Evolutionary conservation across 441 rosid species (phyloP).

Genomic region (Corymbia citriodora): DNA sequence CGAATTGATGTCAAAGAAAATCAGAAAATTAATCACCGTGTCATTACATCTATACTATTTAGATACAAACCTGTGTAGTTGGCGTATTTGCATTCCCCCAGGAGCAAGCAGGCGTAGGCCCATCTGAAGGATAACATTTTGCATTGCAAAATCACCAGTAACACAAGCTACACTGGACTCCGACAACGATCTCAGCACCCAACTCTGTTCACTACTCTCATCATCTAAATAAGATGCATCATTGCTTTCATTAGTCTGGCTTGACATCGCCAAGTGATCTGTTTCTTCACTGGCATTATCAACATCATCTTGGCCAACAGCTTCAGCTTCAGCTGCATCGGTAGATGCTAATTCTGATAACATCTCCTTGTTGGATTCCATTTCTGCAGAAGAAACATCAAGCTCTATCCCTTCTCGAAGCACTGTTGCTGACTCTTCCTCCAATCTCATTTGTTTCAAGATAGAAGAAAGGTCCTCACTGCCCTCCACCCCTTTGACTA

Average conservation of each 20-base stretch:
- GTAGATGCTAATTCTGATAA: slow-evolving; percentile 10
- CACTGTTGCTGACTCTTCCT: slow-evolving; percentile 40
- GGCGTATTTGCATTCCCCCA: slow-evolving; percentile 86
- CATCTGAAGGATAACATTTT: slow-evolving; percentile 95
- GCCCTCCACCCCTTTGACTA: slow-evolving; percentile 11
- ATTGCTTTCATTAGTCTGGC: slow-evolving; percentile 45
- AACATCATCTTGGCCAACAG: slow-evolving; percentile 22
- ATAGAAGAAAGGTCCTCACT: slow-evolving; percentile 37
- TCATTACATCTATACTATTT: background rate
- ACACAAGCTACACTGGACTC: slow-evolving; percentile 93
- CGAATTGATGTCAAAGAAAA: background rate
- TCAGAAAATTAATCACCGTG: background rate
- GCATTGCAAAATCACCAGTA: slow-evolving; percentile 92
- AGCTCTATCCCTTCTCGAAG: slow-evolving; percentile 30
- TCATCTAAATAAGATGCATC: slow-evolving; percentile 56
- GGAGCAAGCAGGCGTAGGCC: slow-evolving; percentile 88
- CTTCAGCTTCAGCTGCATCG: slow-evolving; percentile 10
- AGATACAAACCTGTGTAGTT: slow-evolving; percentile 58
- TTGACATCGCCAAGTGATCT: slow-evolving; percentile 40
- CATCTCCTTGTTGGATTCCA: slow-evolving; percentile 2
- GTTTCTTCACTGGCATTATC: slow-evolving; percentile 22
- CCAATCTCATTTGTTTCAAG: slow-evolving; percentile 58
- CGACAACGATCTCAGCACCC: slow-evolving; percentile 78
- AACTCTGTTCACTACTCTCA: slow-evolving; percentile 76
- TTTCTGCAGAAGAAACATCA: slow-evolving; percentile 5